Evolutionary conservation across 2,329 filamentous ascomycete genomes (phyloP).

Genomic region (Cladobotryum protrusum): DNA sequence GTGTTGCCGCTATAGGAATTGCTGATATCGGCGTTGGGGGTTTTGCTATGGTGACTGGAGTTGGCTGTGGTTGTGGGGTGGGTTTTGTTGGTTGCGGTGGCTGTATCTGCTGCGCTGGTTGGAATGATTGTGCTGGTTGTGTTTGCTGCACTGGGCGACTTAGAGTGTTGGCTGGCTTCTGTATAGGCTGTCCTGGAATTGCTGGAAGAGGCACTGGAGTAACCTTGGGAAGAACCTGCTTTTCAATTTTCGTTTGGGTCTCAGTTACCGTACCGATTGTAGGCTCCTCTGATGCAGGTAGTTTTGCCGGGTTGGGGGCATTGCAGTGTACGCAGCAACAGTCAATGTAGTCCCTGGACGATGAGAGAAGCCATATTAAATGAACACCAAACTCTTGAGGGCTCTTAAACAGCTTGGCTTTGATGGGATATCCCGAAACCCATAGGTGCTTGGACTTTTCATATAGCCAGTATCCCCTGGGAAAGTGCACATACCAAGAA

Average conservation of each 20-base stretch:
- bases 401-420: constrained; percentile 44
- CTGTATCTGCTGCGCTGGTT: constrained; percentile 6
- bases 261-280: constrained; percentile 9
- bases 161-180: constrained; percentile 25
- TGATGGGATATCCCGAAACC: constrained; percentile 44
- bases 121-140: constrained; percentile 12
- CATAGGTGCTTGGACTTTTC: constrained; percentile 44
- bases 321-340: constrained; percentile 49
- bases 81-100: neutral
- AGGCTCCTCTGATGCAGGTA: constrained; percentile 21
- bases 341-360: constrained; percentile 40
- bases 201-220: constrained; percentile 33
- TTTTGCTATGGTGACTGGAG: constrained; percentile 3
- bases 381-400: constrained; percentile 49
- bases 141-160: constrained; percentile 15
- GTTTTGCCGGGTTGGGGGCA: constrained; percentile 22
- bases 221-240: constrained; percentile 22
- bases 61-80: neutral
- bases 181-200: constrained; percentile 26
- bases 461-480: constrained; percentile 41
- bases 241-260: constrained; percentile 18
- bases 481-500: constrained; percentile 40
- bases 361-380: constrained; percentile 45
- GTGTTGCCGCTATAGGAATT: neutral
- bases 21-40: neutral